Evolutionary conservation across 2,329 filamentous ascomycete species (phyloP).

Genomic region (Aspergillus vadensis): DNA sequence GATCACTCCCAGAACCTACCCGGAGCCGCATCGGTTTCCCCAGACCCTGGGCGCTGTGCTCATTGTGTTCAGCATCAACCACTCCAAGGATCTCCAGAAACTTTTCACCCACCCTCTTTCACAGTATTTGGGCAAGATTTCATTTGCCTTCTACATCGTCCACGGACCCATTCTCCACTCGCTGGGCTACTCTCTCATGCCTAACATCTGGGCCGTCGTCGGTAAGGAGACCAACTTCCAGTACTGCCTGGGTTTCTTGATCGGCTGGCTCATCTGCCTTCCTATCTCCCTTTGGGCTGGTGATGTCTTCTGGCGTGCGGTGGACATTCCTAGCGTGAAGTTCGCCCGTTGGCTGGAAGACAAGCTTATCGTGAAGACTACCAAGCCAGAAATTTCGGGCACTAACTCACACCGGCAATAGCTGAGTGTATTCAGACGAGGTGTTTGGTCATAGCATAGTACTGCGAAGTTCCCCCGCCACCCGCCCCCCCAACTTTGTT

Average conservation of each 20-base stretch:
- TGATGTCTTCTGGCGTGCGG: slow-evolving; percentile 61
- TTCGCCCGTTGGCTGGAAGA: slow-evolving; percentile 55
- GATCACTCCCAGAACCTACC: slow-evolving; percentile 44
- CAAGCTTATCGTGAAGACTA: slow-evolving; percentile 29
- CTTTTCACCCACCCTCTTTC: slow-evolving; percentile 45
- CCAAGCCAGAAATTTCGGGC: slow-evolving; percentile 7
- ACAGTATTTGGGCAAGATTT: slow-evolving; percentile 52
- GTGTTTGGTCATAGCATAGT: not conserved
- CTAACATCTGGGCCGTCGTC: slow-evolving; percentile 42
- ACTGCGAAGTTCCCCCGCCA: too few species aligned
- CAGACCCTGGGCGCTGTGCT: slow-evolving; percentile 46
- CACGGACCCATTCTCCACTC: slow-evolving; percentile 49
- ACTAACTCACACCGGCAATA: slow-evolving; percentile 11
- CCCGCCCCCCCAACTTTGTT: too few species aligned
- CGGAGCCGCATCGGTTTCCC: slow-evolving; percentile 48
- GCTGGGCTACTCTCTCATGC: slow-evolving; percentile 48
- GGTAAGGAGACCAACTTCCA: slow-evolving; percentile 43
- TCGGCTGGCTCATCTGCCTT: slow-evolving; percentile 44
- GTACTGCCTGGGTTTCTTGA: slow-evolving; percentile 43
- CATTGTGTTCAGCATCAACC: slow-evolving; percentile 47
- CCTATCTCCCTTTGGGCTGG: slow-evolving; percentile 55
- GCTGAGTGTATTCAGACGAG: slow-evolving; percentile 7
- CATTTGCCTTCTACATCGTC: slow-evolving; percentile 52
- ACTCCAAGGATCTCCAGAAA: slow-evolving; percentile 43
- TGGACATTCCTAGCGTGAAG: slow-evolving; percentile 56